Percentiles rank a stretch among this genome's conserved stretches.
Conservation (phyloP, 2,329 filamentous ascomycete genomes). For the Colletotrichum navitas region DNA sequence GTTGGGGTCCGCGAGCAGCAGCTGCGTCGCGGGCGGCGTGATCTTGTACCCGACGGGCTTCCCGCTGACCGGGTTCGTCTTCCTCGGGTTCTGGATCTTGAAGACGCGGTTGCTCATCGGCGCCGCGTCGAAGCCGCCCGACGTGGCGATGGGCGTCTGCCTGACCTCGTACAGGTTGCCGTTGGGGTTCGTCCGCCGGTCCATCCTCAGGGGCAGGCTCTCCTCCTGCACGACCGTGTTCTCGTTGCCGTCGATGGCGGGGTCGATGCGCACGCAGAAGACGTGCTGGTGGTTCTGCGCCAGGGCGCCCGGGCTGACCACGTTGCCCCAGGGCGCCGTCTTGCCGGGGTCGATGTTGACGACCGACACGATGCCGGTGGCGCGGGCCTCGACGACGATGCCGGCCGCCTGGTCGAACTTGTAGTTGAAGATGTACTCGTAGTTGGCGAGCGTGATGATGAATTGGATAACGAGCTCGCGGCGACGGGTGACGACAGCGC, state of each 20-base stretch:
- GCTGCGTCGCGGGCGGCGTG: constrained; percentile 52
- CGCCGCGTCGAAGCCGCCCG: constrained; percentile 57
- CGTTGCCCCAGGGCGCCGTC: constrained; percentile 60
- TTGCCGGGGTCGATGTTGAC: constrained; percentile 62
- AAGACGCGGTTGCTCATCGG: constrained; percentile 54
- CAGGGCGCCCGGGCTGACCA: constrained; percentile 65
- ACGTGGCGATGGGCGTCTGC: constrained; percentile 58
- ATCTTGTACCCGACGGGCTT: constrained; percentile 55
- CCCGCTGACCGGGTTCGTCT: constrained; percentile 51
- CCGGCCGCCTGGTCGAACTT: constrained; percentile 63
- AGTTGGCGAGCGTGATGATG: constrained; percentile 70
- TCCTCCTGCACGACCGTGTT: constrained; percentile 69
- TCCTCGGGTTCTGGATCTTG: constrained; percentile 35
- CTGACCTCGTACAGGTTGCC: constrained; percentile 59
- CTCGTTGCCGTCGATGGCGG: constrained; percentile 65
- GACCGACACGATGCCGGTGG: constrained; percentile 57
- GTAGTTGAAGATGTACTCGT: constrained; percentile 60
- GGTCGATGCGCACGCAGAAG: constrained; percentile 66
- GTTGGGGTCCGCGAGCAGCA: constrained; percentile 47
- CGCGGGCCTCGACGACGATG: constrained; percentile 42
- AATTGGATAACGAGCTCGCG: constrained; percentile 68
- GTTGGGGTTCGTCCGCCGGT: constrained; percentile 59
- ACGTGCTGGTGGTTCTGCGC: constrained; percentile 71
- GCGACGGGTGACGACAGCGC: constrained; percentile 63
- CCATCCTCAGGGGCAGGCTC: constrained; percentile 64